Evolutionary conservation across 176 grass and related monocot genomes (phyloP), one percentile per base, ranked within the genome.

Genomic region (Bolboschoenus planiculmis): DNA sequence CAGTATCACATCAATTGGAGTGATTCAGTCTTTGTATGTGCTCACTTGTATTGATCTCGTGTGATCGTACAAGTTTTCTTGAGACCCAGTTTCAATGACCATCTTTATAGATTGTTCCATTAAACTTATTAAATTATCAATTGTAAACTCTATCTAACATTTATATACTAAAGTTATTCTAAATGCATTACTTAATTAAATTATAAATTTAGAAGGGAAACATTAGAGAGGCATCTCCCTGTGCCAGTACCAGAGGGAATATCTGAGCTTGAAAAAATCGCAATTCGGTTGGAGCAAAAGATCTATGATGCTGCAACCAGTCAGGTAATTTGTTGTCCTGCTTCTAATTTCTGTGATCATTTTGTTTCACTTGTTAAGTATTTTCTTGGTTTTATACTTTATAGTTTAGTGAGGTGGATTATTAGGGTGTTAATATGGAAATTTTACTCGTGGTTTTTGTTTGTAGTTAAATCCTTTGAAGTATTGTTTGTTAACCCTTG

Each of bases 141-240:
- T 5, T 64, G 13, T 4, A 34, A 33, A 33, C 61, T 35, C 14
- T 64, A 16, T 31, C 34, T 64, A 16, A 64, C 30, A 64, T 35
- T 63, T 33, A 18, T 15, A 64, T 35, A 35, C 13, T 35, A 18
- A 64, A 64, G 29, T 64, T 33, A 34, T 34, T 64, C n/a, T n/a
- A n/a, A n/a, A n/a, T n/a, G n/a, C n/a, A n/a, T n/a, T n/a, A n/a
- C n/a, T n/a, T n/a, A n/a, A n/a, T n/a, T 63, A 64, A 64, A 35
- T 72, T 18, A 72, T 83, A 11, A 11, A 14, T 74, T 80, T 34
- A 97, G 95, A 86, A 91, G 91, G 87, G 90, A 91, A 7, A 89
- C 87, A 70, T 86, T 97, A 57, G 92, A 91, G 90, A 97, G 85
- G 83, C 88, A 88, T 33, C 39, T 94, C 35, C 88, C 92, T 10